These are phyloP conservation scores for Acanthamoeba triangularis DNA, from an alignment of 208 protist species.

Conservation along the genomic window DNA sequence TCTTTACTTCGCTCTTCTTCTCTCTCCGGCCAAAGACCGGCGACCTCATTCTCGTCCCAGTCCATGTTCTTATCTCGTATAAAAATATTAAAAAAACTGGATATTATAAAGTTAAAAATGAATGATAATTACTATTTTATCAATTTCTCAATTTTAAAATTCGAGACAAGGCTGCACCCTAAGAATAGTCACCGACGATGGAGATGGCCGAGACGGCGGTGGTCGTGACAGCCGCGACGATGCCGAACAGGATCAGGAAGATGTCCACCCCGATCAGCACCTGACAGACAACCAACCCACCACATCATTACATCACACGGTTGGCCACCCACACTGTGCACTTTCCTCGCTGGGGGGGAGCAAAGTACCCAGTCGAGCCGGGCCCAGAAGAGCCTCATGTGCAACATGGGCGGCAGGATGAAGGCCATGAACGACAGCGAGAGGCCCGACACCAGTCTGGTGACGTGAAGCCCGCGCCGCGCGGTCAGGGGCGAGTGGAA, in stretches of 20 bases:
- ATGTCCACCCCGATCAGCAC: neutral
- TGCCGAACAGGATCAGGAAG: slow-evolving; percentile 38
- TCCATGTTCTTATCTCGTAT: too few species aligned
- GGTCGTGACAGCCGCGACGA: slow-evolving; percentile 17
- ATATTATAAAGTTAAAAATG: too few species aligned
- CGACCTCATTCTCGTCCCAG: too few species aligned
- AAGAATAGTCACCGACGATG: slow-evolving; percentile 13
- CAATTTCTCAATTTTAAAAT: too few species aligned
- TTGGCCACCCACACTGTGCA: too few species aligned
- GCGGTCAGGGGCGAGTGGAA: neutral
- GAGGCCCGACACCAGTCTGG: slow-evolving; percentile 57
- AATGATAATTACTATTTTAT: too few species aligned
- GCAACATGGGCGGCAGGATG: slow-evolving; percentile 58
- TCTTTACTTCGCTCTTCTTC: too few species aligned
- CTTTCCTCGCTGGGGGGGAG: too few species aligned
- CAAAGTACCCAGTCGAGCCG: slow-evolving; percentile 27
- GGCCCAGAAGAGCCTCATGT: slow-evolving; percentile 32
- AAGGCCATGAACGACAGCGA: slow-evolving; percentile 63
- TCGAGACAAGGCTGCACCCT: neutral
- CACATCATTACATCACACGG: too few species aligned
- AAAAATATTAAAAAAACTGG: too few species aligned
- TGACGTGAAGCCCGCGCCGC: neutral
- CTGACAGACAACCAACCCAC: too few species aligned
- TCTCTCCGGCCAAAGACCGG: too few species aligned
- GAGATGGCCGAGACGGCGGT: slow-evolving; percentile 29